A percentile compares a stretch with the other conserved stretches of the same genome.
phyloP scores from a whole-genome alignment of 2,329 filamentous ascomycete genomes.

The Shiraia sp. region DNA sequence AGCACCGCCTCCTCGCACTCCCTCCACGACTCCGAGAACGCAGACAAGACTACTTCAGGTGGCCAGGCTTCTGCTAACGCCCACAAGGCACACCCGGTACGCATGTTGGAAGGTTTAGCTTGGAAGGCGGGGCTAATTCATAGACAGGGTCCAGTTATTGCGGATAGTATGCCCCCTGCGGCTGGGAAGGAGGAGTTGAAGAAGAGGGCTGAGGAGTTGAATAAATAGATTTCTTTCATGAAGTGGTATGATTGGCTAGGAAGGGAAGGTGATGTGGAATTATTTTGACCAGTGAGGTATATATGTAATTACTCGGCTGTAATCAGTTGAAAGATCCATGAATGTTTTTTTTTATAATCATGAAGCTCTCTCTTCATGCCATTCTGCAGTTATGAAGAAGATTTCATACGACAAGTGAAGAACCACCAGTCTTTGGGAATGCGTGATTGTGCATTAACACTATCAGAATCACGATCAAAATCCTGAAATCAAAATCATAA shows the following conservation, averaged over 20 bases:
- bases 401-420: too few relatives aligned
- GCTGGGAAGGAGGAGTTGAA: conserved; percentile 55
- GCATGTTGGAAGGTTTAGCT: conserved; percentile 7
- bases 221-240: conserved; percentile 53
- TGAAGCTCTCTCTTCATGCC: too few relatives aligned
- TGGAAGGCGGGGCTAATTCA: conserved; percentile 7
- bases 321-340: too few relatives aligned
- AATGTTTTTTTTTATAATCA: too few relatives aligned
- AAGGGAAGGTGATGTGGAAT: neutral
- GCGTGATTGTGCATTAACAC: too few relatives aligned
- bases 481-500: too few relatives aligned
- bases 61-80: conserved; percentile 40
- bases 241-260: too few relatives aligned
- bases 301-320: too few relatives aligned
- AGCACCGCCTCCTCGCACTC: conserved; percentile 44
- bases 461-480: too few relatives aligned
- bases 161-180: conserved; percentile 49
- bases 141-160: conserved; percentile 49
- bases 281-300: too few relatives aligned
- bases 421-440: too few relatives aligned
- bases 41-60: conserved; percentile 39
- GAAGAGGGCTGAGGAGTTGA: conserved; percentile 55
- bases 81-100: conserved; percentile 49
- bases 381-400: too few relatives aligned
- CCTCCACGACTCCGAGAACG: conserved; percentile 39